Conservation (phyloP, 2,329 filamentous ascomycete genomes). For the Bipolaris cookei region DNA sequence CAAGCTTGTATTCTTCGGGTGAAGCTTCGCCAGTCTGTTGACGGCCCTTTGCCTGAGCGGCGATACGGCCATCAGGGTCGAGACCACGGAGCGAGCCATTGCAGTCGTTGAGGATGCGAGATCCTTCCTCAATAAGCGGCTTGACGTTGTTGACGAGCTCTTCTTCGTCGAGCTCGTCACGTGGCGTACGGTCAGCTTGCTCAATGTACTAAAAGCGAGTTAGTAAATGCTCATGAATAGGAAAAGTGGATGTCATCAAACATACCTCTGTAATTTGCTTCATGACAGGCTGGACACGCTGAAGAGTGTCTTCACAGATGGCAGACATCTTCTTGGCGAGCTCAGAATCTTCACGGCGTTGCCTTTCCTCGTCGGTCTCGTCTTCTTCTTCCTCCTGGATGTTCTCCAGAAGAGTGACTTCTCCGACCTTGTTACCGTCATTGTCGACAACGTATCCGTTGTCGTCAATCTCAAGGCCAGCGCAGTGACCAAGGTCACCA, state of each 20-base stretch:
- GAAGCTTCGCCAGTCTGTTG: constrained; percentile 75
- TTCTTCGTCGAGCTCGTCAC: constrained; percentile 90
- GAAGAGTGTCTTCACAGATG: constrained; percentile 78
- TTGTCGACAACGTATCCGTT: constrained; percentile 60
- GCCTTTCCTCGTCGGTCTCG: constrained; percentile 54
- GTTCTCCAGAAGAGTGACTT: constrained; percentile 67
- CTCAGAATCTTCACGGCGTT: constrained; percentile 69
- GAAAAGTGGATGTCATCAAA: not conserved
- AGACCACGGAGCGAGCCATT: constrained; percentile 87
- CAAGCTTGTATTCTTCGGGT: constrained; percentile 83
- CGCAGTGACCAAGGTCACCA: constrained; percentile 59
- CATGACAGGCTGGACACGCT: constrained; percentile 83
- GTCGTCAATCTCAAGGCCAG: constrained; percentile 60
- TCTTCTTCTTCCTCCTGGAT: constrained; percentile 63
- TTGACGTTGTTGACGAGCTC: constrained; percentile 84
- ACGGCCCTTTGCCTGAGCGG: constrained; percentile 83
- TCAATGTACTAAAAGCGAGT: constrained; percentile 70
- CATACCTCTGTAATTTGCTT: constrained; percentile 81
- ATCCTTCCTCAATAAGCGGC: constrained; percentile 86
- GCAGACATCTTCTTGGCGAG: constrained; percentile 76
- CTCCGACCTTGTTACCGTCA: constrained; percentile 68
- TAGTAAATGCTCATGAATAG: constrained; percentile 28
- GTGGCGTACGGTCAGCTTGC: constrained; percentile 76
- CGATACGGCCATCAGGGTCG: constrained; percentile 86
- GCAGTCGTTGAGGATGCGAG: constrained; percentile 80